These are phyloP conservation scores for Aleurites moluccanus DNA, from an alignment of 441 rosid species.

Conservation along the genomic window DNA sequence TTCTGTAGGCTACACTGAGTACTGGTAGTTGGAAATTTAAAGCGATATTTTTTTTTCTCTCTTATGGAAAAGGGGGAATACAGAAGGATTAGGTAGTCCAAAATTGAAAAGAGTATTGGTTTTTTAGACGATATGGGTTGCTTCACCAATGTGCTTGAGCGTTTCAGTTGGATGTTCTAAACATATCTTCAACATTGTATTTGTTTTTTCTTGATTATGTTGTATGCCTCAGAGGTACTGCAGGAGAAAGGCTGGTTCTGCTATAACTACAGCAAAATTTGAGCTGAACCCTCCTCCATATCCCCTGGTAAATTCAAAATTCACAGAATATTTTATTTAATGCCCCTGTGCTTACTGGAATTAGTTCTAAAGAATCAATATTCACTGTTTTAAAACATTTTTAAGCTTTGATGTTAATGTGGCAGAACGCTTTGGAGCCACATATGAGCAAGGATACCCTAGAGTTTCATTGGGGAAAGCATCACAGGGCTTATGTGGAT, in stretches of 20 bases:
- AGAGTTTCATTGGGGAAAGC: constrained; percentile 93
- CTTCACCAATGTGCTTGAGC: neutral
- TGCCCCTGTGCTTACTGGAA: neutral
- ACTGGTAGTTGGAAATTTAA: neutral
- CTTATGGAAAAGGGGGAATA: neutral
- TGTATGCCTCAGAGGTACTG: constrained; percentile 35
- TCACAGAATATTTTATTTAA: neutral
- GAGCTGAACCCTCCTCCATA: constrained; percentile 91
- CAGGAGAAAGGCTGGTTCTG: constrained; percentile 33
- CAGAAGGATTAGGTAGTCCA: neutral
- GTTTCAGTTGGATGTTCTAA: neutral
- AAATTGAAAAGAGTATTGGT: neutral
- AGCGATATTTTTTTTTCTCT: neutral
- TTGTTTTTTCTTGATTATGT: neutral
- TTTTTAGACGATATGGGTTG: neutral
- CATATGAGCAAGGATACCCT: constrained; percentile 76
- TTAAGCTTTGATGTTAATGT: constrained; percentile 3
- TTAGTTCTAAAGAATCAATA: neutral
- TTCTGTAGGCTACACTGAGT: neutral
- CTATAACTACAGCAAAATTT: constrained; percentile 45
- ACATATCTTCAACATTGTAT: neutral
- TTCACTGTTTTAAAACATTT: neutral
- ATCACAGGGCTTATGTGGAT: constrained; percentile 81
- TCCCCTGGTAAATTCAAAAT: constrained; percentile 49
- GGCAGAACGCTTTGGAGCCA: constrained; percentile 82